Base-by-base conservation (phyloP, 768 basidiomycete species). In the Termitomyces sp. region DNA sequence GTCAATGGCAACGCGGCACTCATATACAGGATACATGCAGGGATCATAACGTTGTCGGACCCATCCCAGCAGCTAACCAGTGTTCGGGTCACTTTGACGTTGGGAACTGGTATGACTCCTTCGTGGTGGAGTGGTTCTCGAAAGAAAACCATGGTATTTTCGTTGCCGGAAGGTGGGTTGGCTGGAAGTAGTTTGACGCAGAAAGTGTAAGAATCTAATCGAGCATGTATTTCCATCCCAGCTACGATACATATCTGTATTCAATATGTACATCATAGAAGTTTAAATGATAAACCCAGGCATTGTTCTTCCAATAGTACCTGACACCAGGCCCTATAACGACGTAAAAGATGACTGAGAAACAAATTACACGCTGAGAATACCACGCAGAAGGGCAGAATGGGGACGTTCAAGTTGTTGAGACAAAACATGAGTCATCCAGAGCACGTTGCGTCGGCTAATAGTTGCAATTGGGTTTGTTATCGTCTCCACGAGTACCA, bases 21-120 rank as follows among this genome's bases (percentile, higher is more conserved):
- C n/a, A 73, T 83, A 6, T 79, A 80, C 59, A 66, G 73, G 20
- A 46, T 76, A 18, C 61, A 69, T 18, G 68, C 72, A 4, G 74
- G 79, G 46, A 72, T 72, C 18, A 60, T 90, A 26, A 83, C 80
- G 1, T 76, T 87, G 14, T 80, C 87, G 1, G 87, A 90, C 64
- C 88, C 87, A 4, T 84, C 84, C 1, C 87, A 90, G 63, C 71
- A 72, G 0, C 61, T 81, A n/a, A 56, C 64, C 3, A 64, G 64
- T 2, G 65, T 80, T 1, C 66, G 68, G n/a, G 62, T 86, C 36
- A 74, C 70, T 4, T 59, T 85, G 57, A 62, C 52, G 6, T 44
- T 59, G 52, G 58, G 61, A 14, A 16, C 5, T 24, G 61, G 60
- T 6, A 47, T 73, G 8, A 66, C 64, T 4, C 52, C 59, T 18